Percentiles rank a stretch among this genome's conserved stretches.
These are phyloP conservation scores for Uronychia setigera DNA, from an alignment of 73 alveolate genomes.

Conservation along the genomic window DNA sequence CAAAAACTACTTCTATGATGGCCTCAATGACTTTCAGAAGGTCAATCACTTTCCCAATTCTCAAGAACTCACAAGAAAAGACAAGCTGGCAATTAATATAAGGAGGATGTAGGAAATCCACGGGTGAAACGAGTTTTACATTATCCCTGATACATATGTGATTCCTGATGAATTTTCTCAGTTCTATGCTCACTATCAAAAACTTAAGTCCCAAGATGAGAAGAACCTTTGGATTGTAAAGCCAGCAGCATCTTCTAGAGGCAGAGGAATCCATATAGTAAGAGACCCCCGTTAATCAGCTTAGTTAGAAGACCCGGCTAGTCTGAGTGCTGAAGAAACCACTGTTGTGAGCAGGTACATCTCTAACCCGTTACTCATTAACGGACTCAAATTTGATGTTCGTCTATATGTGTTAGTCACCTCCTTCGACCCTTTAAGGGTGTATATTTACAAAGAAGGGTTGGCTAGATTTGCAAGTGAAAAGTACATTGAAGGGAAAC, in stretches of 20 bases:
- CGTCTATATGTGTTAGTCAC: conserved; percentile 91
- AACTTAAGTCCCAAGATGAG: conserved; percentile 30
- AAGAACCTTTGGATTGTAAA: conserved; percentile 84
- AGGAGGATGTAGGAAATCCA: conserved; percentile 71
- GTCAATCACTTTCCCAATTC: conserved; percentile 87
- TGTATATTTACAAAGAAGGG: conserved; percentile 86
- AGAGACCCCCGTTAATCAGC: conserved; percentile 61
- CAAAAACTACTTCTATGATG: conserved; percentile 72
- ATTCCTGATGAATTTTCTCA: conserved; percentile 80
- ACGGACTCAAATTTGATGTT: conserved; percentile 86
- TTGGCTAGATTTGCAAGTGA: conserved; percentile 86
- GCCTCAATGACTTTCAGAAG: conserved; percentile 77
- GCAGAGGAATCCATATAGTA: conserved; percentile 83
- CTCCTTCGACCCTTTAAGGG: conserved; percentile 81
- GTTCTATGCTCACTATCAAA: conserved; percentile 68
- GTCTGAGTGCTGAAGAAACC: conserved; percentile 72
- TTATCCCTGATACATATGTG: conserved; percentile 86
- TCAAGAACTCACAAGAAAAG: conserved; percentile 88
- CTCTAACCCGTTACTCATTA: conserved; percentile 82
- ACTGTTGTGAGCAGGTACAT: conserved; percentile 83
- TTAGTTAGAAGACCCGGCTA: conserved; percentile 59
- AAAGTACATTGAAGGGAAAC: conserved; percentile 65
- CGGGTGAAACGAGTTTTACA: conserved; percentile 65
- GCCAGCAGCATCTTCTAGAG: conserved; percentile 82
- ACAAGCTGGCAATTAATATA: conserved; percentile 73